Evolutionary conservation across 441 rosid species (phyloP).

Genomic region (Mallotus japonicus): DNA sequence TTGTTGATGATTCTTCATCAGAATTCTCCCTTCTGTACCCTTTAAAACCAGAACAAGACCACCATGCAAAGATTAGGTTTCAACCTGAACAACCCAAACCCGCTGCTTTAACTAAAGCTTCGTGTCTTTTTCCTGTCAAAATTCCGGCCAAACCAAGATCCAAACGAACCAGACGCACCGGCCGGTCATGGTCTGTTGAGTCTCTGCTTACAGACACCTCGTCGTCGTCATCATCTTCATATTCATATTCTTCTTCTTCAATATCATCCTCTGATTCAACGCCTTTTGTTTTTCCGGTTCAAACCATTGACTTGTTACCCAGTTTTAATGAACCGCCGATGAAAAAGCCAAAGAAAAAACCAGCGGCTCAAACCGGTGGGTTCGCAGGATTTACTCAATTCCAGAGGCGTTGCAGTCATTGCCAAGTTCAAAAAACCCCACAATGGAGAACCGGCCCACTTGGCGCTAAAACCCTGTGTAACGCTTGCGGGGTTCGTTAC

Average conservation of each 20-base stretch:
- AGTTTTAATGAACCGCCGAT: slow-evolving; percentile 25
- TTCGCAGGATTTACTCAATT: slow-evolving; percentile 19
- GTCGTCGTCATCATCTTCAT: slow-evolving; percentile 29
- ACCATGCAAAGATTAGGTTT: slow-evolving; percentile 15
- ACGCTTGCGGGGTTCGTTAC: slow-evolving; percentile 92
- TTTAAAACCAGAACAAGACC: slow-evolving; percentile 26
- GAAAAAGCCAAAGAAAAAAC: slow-evolving; percentile 47
- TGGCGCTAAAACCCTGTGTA: slow-evolving; percentile 86
- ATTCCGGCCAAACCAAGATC: slow-evolving; percentile 80
- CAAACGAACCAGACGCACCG: slow-evolving; percentile 58
- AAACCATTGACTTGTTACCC: slow-evolving; percentile 26
- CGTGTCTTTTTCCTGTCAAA: slow-evolving; percentile 38
- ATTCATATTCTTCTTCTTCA: slow-evolving; percentile 34
- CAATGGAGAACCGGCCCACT: slow-evolving; percentile 96
- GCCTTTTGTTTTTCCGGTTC: slow-evolving; percentile 24
- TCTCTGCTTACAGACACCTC: slow-evolving; percentile 33
- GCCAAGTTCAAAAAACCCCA: slow-evolving; percentile 82
- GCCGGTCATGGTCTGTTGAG: slow-evolving; percentile 56
- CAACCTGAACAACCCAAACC: slow-evolving; percentile 24
- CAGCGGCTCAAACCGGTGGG: slow-evolving; percentile 24
- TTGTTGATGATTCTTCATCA: slow-evolving; percentile 75
- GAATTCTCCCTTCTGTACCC: slow-evolving; percentile 46
- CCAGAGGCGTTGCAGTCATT: slow-evolving; percentile 77
- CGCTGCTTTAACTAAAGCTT: slow-evolving; percentile 11
- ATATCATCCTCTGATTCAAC: slow-evolving; percentile 28